phyloP scores from a whole-genome alignment of 139 green algal species.

The Nannochloris sp. region DNA sequence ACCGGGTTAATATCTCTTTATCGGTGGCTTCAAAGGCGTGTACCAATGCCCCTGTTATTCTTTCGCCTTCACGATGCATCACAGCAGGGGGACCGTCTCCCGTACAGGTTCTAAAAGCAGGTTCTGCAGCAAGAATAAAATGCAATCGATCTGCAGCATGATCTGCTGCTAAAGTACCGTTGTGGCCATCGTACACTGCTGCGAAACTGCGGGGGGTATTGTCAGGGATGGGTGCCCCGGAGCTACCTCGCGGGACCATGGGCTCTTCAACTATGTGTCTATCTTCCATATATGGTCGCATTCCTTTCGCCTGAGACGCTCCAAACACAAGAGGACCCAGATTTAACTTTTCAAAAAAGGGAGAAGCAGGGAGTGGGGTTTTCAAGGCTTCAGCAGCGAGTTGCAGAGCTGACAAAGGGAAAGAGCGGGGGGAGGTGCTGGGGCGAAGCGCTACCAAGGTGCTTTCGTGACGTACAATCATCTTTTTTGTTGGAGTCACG shows the following conservation, averaged over 20 bases:
- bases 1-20: conserved; percentile 43
- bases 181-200: conserved; percentile 64
- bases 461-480: background rate
- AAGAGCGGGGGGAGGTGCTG: background rate
- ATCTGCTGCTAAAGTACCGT: conserved; percentile 53
- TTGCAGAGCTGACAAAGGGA: background rate
- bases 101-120: conserved; percentile 21
- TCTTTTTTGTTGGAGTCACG: background rate
- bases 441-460: background rate
- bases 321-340: conserved; percentile 4
- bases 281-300: conserved; percentile 67
- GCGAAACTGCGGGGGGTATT: conserved; percentile 48
- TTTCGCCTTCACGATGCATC: background rate
- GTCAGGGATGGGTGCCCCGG: conserved; percentile 17
- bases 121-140: conserved; percentile 42
- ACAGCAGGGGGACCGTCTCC: conserved; percentile 2
- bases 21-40: conserved; percentile 43
- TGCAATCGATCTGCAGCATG: conserved; percentile 45
- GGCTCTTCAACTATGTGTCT: conserved; percentile 35
- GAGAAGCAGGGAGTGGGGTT: background rate
- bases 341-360: background rate
- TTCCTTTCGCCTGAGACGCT: conserved; percentile 16
- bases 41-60: conserved; percentile 29
- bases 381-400: background rate
- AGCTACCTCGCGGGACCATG: conserved; percentile 18